Base-by-base conservation (phyloP, 805 yeast species). In the Kuraishia floccosa region DNA sequence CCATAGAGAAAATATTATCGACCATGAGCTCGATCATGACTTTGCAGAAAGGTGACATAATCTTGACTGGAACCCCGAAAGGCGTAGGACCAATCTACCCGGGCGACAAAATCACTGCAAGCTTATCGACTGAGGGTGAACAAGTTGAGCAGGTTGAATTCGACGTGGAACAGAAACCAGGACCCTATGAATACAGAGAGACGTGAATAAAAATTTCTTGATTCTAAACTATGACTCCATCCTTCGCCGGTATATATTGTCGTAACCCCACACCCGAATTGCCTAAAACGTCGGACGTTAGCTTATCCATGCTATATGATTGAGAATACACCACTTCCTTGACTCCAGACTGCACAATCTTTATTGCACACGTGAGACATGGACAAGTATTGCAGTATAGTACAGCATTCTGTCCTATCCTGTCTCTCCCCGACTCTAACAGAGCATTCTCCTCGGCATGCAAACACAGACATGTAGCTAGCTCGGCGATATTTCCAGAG, bases 401-500 rank as follows among this genome's bases (percentile, higher is more conserved):
- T 0, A 73, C 75, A 6, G 83, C 76, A 25, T 60, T 54, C 8
- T 54, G 55, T 0, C 82, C 82, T 8, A 84, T 68, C 34, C 97
- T 60, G 40, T 82, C 94, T 39, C 96, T 65, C 2, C 98, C 98
- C 6, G 96, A 84, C 51, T 91, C 98, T 30, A 91, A 54, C 24
- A 91, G 59, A 1, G 98, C 97, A 51, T 91, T 91, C 44, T 91
- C 99, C 51, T 91, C 99, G 0, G 97, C 98, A 52, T 91, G 99
- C 21, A 91, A 56, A 52, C 99, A 91, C 30, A 91, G 55, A 52
- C 99, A 91, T 0, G 96, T 85, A 3, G 79, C 68, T 24, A 89
- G 58, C 1, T 68, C 73, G 3, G 94, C 94, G 23, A 63, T 49
- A 1, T 67, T 64, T 6, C 80, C 87, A 17, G 68, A 57, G 46